A percentile compares a stretch with the other conserved stretches of the same genome.
phyloP scores from a whole-genome alignment of 2,329 filamentous ascomycete genomes.

The Colletotrichum sp. region DNA sequence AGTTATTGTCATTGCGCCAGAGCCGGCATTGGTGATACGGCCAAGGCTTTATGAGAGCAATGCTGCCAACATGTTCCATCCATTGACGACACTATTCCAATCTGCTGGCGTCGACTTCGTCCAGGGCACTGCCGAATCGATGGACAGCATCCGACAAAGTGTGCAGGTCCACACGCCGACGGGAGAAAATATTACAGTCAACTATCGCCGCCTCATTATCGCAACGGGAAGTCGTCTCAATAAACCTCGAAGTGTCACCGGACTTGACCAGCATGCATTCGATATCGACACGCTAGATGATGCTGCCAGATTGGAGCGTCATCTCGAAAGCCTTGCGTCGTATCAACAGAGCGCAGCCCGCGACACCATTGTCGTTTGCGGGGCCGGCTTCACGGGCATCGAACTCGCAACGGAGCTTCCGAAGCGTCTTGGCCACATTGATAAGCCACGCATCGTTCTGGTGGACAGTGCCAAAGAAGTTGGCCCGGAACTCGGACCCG shows the following conservation, averaged over 20 bases:
- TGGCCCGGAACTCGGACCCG: constrained; percentile 36
- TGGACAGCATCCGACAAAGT: constrained; percentile 21
- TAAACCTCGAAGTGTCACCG: constrained; percentile 30
- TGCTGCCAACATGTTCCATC: constrained; percentile 26
- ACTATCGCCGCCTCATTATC: constrained; percentile 39
- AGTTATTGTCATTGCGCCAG: constrained; percentile 36
- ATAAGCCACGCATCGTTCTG: constrained; percentile 26
- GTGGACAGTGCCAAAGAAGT: constrained; percentile 31
- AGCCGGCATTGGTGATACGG: constrained; percentile 34
- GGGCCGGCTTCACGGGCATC: constrained; percentile 40
- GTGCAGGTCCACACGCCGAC: constrained; percentile 18
- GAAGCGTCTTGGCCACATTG: constrained; percentile 27
- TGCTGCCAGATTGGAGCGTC: constrained; percentile 31
- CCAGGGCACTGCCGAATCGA: constrained; percentile 25
- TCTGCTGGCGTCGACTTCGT: constrained; percentile 30
- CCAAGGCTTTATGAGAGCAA: constrained; percentile 39
- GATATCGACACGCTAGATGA: constrained; percentile 34
- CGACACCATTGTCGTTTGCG: constrained; percentile 39
- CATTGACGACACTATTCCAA: constrained; percentile 29
- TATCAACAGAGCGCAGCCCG: constrained; percentile 28
- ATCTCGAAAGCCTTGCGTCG: constrained; percentile 30
- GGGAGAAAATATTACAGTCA: constrained; percentile 17
- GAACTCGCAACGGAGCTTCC: constrained; percentile 36
- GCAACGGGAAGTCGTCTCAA: constrained; percentile 39
- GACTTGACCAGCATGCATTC: constrained; percentile 37